Evolutionary conservation across 768 basidiomycete species (phyloP).

Genomic region (Boletus subparvulus): DNA sequence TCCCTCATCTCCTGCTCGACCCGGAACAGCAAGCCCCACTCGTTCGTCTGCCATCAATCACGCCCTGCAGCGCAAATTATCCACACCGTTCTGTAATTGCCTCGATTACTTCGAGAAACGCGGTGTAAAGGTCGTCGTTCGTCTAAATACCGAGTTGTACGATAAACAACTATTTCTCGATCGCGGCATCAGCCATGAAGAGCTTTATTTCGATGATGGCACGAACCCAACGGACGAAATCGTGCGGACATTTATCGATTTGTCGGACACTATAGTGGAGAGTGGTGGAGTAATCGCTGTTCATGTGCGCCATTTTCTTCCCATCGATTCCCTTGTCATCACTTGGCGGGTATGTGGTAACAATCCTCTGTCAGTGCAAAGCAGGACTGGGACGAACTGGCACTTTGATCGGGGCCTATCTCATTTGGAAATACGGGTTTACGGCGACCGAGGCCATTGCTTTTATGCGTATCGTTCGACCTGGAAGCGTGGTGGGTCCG

Average conservation of each 20-base stretch:
- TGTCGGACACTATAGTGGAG: constrained; percentile 77
- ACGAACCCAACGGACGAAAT: constrained; percentile 97
- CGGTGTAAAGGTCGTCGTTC: constrained; percentile 86
- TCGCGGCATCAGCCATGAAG: constrained; percentile 83
- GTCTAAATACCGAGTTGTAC: constrained; percentile 91
- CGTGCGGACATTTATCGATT: constrained; percentile 85
- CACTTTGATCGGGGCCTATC: constrained; percentile 94
- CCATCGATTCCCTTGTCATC: constrained; percentile 9
- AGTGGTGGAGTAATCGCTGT: constrained; percentile 82
- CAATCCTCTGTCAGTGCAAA: constrained; percentile 65
- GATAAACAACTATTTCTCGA: constrained; percentile 79
- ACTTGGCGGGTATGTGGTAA: constrained; percentile 20
- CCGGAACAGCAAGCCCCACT: constrained; percentile 22
- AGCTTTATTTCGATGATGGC: constrained; percentile 97
- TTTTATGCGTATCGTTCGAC: constrained; percentile 97
- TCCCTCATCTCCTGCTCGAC: constrained; percentile 28
- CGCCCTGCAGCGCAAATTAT: constrained; percentile 75
- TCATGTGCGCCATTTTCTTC: constrained; percentile 56
- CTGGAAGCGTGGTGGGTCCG: constrained; percentile 89
- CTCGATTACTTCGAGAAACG: constrained; percentile 89
- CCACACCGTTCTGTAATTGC: constrained; percentile 83
- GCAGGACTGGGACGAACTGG: constrained; percentile 96
- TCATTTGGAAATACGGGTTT: constrained; percentile 98
- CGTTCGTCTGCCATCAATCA: constrained; percentile 39
- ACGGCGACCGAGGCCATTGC: constrained; percentile 95